Evolutionary conservation across 108 stramenopile genomes (phyloP), one percentile per base, ranked within the genome.

Genomic region (Chaetoceros muelleri): DNA sequence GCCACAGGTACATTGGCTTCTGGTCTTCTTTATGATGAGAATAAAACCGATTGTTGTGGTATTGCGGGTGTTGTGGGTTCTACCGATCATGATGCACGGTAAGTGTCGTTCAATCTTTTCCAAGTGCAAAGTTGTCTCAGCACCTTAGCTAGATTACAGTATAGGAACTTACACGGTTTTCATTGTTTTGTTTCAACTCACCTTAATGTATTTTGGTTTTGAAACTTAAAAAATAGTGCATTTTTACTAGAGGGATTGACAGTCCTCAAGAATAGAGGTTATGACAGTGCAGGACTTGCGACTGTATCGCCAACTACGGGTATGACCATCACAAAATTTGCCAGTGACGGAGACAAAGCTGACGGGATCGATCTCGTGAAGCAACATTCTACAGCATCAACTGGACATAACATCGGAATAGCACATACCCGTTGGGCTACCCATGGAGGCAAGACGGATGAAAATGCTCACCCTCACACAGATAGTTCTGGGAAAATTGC

Each of bases 371-470:
- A 93, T 30, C 68, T 96, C 53, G 91, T 97, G 30, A 59, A 74
- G 25, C 55, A 71, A 30, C 80, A 83, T 47, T 78, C 86, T 10
- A 52, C 53, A 24, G 46, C n/a, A 25, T 78, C 82, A 40, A 57
- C 46, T 8, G 85, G 87, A 16, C 94, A 96, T 60, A 46, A 60
- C 44, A 72, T 95, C 24, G 97, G 97, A 47, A 98, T 99, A 60
- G 99, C 95, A 5, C 97, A 98, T 74, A 98, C 99, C 3, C 96
- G 99, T 23, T 99, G 99, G 99, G 97, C 99, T 10, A 99, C 99
- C 1, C 94, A 96, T 64, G 99, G 99, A 60, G 96, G 96, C 25
- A 97, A 98, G 61, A 99, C 95, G 3, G 97, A 97, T 60, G 79
- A 80, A 55, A 99, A 99, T 71, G 96, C 97, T 5, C 99, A 99